Evolutionary conservation across 1,284 basidiomycete genomes (phyloP), one percentile per base, ranked within the genome.

Genomic region (Trametes pubescens): DNA sequence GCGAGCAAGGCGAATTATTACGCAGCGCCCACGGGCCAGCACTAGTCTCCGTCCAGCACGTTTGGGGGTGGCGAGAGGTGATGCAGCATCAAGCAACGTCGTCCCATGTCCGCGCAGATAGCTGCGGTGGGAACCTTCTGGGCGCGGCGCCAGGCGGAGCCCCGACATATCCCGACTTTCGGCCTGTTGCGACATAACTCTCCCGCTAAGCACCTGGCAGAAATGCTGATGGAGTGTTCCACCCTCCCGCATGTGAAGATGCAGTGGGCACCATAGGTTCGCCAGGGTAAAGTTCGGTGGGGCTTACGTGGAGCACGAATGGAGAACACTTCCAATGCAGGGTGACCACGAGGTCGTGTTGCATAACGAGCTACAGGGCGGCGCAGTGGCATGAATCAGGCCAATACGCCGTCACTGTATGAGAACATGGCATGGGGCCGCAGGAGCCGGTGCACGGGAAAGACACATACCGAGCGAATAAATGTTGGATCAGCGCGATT

Each of bases 371-470:
- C 51, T 26, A 46, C 65, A 58, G 56, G 65, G 61, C 58, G 56
- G 62, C 61, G 52, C 48, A 59, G 22, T 47, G 65, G 47, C 51
- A 52, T 54, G 21, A 37, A 61, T 61, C 51, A 61, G 44, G 46
- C 53, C 62, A 62, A 59, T 59, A 62, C 60, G 62, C 62, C 65
- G 65, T 64, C 59, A 34, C 22, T 40, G 52, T 55, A 60, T 64
- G 53, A 52, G 44, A 54, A 54, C 10, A 54, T 26, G 58, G 51
- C 37, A 46, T 51, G 22, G 44, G 48, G 38, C 38, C 43, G 53
- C 18, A 22, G 24, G 16, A 26, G 22, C 48, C 37, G 60, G 18
- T 18, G 53, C 14, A 32, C 34, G 37, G 48, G 46, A 8, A 26
- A 40, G 53, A 56, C 60, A 61, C 60, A 22, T 56, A 61, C 53